phyloP scores from a whole-genome alignment of 306 rosid genomes.

The Macrotyloma uniflorum region DNA sequence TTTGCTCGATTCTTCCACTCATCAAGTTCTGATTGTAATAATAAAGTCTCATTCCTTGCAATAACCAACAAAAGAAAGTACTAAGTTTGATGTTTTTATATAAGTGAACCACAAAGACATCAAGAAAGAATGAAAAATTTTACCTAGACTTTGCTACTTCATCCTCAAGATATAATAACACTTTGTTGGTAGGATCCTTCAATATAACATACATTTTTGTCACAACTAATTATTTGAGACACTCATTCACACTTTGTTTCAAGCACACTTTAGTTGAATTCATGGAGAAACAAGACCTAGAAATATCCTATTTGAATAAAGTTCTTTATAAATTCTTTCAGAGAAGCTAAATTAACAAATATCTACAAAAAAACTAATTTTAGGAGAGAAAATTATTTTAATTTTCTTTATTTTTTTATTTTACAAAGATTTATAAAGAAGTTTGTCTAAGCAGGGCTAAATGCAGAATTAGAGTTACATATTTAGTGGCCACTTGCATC shows the following conservation, averaged over 20 bases:
- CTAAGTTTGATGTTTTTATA: background rate
- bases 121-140: background rate
- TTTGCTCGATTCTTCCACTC: constrained; percentile 33
- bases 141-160: constrained; percentile 43
- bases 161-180: constrained; percentile 23
- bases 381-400: background rate
- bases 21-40: constrained; percentile 31
- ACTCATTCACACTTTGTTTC: background rate
- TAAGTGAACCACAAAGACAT: background rate
- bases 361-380: background rate
- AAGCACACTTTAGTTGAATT: background rate
- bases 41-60: constrained; percentile 39
- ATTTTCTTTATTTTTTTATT: background rate
- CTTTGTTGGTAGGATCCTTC: constrained; percentile 31
- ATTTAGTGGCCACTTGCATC: background rate
- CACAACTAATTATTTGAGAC: background rate
- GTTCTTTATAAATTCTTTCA: background rate
- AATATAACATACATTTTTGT: constrained; percentile 12
- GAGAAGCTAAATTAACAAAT: background rate
- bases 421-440: background rate
- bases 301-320: background rate
- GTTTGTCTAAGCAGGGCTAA: background rate
- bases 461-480: background rate
- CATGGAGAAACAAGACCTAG: background rate
- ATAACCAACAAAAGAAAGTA: background rate